Base-by-base conservation (phyloP, 2,329 filamentous ascomycete species). In the Triangularia setosa region DNA sequence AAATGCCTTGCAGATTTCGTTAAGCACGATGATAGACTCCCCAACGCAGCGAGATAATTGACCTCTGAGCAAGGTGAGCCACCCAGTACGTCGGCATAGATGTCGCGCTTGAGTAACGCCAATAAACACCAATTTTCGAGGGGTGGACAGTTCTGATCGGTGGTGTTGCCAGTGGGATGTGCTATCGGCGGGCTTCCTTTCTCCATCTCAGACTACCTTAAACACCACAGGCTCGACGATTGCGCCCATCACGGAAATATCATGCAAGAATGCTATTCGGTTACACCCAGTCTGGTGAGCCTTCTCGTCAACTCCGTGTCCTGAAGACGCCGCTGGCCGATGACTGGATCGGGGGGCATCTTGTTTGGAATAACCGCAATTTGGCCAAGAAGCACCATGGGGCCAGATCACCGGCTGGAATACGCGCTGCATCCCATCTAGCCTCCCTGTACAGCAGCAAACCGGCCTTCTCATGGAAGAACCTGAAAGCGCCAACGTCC, bases 401-500 rank as follows among this genome's bases (percentile, higher is more conserved):
- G 0, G 65, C 60, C 28, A 79, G 16, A 1, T 77, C 73, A 0
- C 68, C 65, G 44, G 79, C 76, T 0, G 76, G 74, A 9, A 81
- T 77, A 4, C 71, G 71, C 7, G 77, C 73, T 7, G 71, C 40
- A 27, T 76, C 68, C 77, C 77, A 81, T 6, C 72, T 68, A 6
- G 75, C 74, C 7, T 71, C 68, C 4, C 70, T 70, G 53, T 72
- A 77, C 0, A 73, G 25, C 5, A 72, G 27, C 4, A 79, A 61
- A n/a, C 69, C 64, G 0, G 78, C 75, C 60, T 76, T 78, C 1
- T 64, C 67, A 25, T 70, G 75, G 70, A 78, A 80, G 30, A 73
- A 71, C 2, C n/a, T 30, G 35, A 75, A 76, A 2, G 40, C 40
- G 2, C 18, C 40, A 21, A 21, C n/a, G 9, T 48, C 40, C 2